A percentile compares a stretch with the other conserved stretches of the same genome.
Evolutionary conservation across 2,329 filamentous ascomycete species (phyloP).

Genomic region (Pestalotiopsis fici): DNA sequence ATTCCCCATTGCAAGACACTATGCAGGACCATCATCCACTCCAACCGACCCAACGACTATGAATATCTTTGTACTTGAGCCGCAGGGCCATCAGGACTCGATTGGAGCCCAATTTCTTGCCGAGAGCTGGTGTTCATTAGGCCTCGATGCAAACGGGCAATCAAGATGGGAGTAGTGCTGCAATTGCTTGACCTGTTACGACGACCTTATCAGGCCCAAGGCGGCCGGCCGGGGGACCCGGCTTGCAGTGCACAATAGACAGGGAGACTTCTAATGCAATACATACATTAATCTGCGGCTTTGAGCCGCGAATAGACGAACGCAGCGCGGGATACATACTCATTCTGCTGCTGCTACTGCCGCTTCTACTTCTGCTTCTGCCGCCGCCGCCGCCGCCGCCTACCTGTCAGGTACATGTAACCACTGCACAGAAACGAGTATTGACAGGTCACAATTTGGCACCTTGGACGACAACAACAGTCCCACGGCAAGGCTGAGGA

Average conservation of each 20-base stretch:
- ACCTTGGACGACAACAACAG: background rate
- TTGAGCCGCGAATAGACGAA: background rate
- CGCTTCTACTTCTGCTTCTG: background rate
- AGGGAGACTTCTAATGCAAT: background rate
- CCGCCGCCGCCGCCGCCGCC: constrained; percentile 15
- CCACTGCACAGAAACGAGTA: constrained; percentile 13
- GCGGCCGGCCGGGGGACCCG: background rate
- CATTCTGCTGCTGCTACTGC: no score
- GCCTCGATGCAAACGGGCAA: constrained; percentile 4
- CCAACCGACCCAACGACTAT: background rate
- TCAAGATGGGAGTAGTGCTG: constrained; percentile 4
- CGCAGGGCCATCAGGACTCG: background rate
- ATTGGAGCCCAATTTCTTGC: constrained; percentile 8
- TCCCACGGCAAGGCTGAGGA: background rate
- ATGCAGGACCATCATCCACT: background rate
- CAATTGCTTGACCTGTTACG: background rate
- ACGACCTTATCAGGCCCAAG: background rate
- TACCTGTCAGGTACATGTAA: constrained; percentile 26
- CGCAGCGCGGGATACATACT: background rate
- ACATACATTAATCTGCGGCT: background rate
- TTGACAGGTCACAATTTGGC: constrained; percentile 13
- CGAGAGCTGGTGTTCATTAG: constrained; percentile 4
- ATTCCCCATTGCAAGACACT: background rate
- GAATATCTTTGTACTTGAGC: background rate
- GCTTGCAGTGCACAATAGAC: background rate